Percentiles rank a stretch among this genome's conserved stretches.
These are phyloP conservation scores for Cercophora scortea DNA, from an alignment of 495 filamentous ascomycete species.

Conservation along the genomic window DNA sequence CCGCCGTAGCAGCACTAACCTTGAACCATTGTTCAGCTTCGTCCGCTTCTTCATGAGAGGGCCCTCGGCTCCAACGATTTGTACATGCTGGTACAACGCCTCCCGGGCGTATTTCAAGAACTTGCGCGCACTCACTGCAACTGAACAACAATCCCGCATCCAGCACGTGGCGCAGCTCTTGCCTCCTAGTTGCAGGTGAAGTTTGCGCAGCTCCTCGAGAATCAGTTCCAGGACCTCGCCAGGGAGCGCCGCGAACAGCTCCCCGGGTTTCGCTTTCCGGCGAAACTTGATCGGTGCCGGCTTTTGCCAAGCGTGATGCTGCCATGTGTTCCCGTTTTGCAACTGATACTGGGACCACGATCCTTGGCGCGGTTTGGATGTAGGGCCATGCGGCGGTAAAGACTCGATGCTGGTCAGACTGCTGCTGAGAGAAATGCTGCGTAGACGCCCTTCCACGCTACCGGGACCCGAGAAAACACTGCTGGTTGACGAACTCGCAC, in stretches of 20 bases:
- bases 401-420: conserved; percentile 38
- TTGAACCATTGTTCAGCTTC: conserved; percentile 56
- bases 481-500: conserved; percentile 14
- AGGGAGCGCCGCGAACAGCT: conserved; percentile 47
- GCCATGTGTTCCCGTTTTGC: background rate
- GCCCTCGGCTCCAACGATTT: conserved; percentile 63
- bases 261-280: conserved; percentile 30
- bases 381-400: conserved; percentile 12
- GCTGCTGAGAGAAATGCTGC: conserved; percentile 17
- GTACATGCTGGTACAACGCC: conserved; percentile 63
- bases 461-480: conserved; percentile 16
- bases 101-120: conserved; percentile 60
- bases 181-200: conserved; percentile 34
- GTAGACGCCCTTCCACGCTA: conserved; percentile 18
- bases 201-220: conserved; percentile 36
- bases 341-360: conserved; percentile 8
- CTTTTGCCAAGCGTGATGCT: conserved; percentile 27
- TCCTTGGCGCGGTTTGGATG: background rate
- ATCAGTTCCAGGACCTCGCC: conserved; percentile 52
- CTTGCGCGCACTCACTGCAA: conserved; percentile 58
- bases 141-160: conserved; percentile 63
- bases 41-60: conserved; percentile 58
- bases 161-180: conserved; percentile 66
- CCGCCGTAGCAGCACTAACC: conserved; percentile 66
- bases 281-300: conserved; percentile 26